Conservation (phyloP, 371 early-diverging fungal species). For the Mucor plumbeus region DNA sequence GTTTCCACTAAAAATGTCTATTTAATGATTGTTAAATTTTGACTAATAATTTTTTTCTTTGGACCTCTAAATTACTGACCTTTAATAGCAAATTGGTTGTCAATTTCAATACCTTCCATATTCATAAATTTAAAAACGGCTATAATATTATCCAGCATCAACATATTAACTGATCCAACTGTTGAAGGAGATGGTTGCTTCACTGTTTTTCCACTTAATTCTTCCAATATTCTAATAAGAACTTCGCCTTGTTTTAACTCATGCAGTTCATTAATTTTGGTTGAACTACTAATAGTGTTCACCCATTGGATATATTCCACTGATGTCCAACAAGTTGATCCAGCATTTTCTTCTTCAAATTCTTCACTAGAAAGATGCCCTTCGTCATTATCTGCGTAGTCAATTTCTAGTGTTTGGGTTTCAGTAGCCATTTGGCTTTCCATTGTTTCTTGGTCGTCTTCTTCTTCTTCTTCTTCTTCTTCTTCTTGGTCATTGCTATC, state of each 20-base stretch:
- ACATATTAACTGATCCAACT: constrained; percentile 41
- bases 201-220: constrained; percentile 55
- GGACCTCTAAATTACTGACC: constrained; percentile 24
- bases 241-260: constrained; percentile 61
- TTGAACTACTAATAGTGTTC: constrained; percentile 48
- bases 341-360: neutral
- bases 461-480: neutral
- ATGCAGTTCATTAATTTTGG: constrained; percentile 48
- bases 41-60: too few species aligned
- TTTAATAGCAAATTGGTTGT: constrained; percentile 58
- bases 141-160: constrained; percentile 59
- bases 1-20: constrained; percentile 63
- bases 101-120: constrained; percentile 55
- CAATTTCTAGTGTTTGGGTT: neutral
- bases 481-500: constrained; percentile 16
- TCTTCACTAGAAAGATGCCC: neutral
- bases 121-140: constrained; percentile 66
- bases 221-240: constrained; percentile 57
- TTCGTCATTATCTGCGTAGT: constrained; percentile 3
- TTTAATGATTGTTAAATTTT: neutral
- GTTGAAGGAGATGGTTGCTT: constrained; percentile 34
- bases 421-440: neutral
- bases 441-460: neutral
- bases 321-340: constrained; percentile 34
- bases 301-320: constrained; percentile 64